A percentile compares a stretch with the other conserved stretches of the same genome.
phyloP scores from a whole-genome alignment of 495 filamentous ascomycete genomes.

The Penicillium salamii region DNA sequence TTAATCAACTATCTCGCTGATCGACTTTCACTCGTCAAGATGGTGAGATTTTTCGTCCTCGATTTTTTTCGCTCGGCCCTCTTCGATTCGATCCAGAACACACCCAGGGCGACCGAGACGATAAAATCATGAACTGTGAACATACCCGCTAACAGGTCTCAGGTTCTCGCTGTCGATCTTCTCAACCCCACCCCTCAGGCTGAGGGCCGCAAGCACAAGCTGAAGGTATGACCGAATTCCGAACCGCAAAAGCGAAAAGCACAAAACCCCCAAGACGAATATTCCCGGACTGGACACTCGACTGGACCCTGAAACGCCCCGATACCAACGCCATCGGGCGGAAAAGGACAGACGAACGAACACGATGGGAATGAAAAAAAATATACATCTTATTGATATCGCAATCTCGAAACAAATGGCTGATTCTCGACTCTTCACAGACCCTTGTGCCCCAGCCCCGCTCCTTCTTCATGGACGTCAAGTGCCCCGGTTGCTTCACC shows the following conservation, averaged over 20 bases:
- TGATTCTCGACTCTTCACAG: slow-evolving; percentile 42
- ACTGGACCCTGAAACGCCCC: not conserved
- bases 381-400: not conserved
- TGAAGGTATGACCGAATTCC: slow-evolving; percentile 71
- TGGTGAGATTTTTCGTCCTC: slow-evolving; percentile 33
- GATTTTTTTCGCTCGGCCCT: slow-evolving; percentile 6
- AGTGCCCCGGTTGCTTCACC: slow-evolving; percentile 99
- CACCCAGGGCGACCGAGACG: not conserved
- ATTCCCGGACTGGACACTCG: not conserved
- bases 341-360: not conserved
- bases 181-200: slow-evolving; percentile 94
- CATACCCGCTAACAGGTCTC: slow-evolving; percentile 18
- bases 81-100: not conserved
- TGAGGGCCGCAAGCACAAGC: slow-evolving; percentile 99
- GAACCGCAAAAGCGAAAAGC: slow-evolving; percentile 1
- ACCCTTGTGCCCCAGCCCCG: slow-evolving; percentile 90
- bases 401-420: slow-evolving; percentile 4
- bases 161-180: slow-evolving; percentile 99
- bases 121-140: not conserved
- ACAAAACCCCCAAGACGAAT: not conserved
- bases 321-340: slow-evolving; percentile 6
- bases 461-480: slow-evolving; percentile 99
- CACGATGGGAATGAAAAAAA: not conserved
- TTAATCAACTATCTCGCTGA: slow-evolving; percentile 47
- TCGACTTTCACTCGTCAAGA: slow-evolving; percentile 49